A percentile compares a stretch with the other conserved stretches of the same genome.
Evolutionary conservation across 768 basidiomycete species (phyloP).

Genomic region (Kondoa malvinella): DNA sequence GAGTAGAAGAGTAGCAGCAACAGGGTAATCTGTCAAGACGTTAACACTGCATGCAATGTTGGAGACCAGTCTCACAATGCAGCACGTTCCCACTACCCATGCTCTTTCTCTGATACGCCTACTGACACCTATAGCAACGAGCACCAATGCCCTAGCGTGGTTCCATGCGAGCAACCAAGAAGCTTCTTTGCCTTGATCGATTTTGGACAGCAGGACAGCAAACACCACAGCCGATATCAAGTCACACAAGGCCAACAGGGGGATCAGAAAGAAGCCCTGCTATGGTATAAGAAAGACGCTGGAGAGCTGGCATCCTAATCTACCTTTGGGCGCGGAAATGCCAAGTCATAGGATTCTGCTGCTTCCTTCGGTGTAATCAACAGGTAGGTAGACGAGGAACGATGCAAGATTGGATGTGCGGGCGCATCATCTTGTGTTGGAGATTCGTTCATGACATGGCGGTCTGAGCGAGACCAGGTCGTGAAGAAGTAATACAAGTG

Average conservation of each 20-base stretch:
- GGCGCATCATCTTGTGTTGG: background rate
- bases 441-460: background rate
- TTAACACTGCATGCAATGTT: background rate
- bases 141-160: background rate
- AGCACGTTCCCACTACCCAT: background rate
- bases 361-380: background rate
- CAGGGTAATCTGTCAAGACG: background rate
- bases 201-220: background rate
- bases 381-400: slow-evolving; percentile 3
- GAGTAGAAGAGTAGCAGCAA: slow-evolving; percentile 1
- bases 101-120: background rate
- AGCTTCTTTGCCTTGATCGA: background rate
- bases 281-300: too few species aligned
- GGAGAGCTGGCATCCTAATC: too few species aligned
- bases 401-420: background rate
- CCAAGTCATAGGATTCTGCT: background rate
- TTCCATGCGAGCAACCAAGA: background rate
- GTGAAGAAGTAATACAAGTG: too few species aligned
- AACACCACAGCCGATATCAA: background rate
- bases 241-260: background rate
- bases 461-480: too few species aligned
- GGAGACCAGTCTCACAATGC: background rate
- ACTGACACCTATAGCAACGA: background rate
- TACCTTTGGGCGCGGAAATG: background rate
- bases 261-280: background rate